Conservation (phyloP, 2,329 filamentous ascomycete species). For the Exophiala calicioides region DNA sequence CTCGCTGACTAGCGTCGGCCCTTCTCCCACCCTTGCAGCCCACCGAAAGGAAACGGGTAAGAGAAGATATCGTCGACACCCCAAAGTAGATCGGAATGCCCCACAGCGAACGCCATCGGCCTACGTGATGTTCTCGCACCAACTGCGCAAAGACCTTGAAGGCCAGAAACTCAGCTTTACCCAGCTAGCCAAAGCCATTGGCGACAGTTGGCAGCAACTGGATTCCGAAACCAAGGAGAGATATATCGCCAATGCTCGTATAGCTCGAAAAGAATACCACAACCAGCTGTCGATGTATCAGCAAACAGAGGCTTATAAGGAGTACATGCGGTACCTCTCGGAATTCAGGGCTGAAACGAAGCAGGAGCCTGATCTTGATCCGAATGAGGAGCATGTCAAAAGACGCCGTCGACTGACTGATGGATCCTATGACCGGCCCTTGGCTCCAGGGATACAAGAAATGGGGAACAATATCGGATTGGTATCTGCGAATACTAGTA, state of each 20-base stretch:
- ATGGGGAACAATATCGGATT: no score
- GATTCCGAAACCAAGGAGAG: conserved; percentile 66
- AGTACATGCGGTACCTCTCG: conserved; percentile 70
- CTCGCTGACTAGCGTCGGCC: no score
- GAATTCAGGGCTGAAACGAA: conserved; percentile 81
- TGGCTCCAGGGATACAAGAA: no score
- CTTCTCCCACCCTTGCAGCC: conserved; percentile 5
- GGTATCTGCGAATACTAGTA: no score
- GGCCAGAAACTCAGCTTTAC: conserved; percentile 76
- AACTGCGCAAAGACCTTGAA: conserved; percentile 71
- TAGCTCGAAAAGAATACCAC: conserved; percentile 75
- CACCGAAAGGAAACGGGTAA: conserved; percentile 27
- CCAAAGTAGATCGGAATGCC: conserved; percentile 72
- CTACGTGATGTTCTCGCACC: conserved; percentile 84
- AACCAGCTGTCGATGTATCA: conserved; percentile 73
- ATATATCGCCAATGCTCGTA: conserved; percentile 70
- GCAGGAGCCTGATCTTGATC: no score
- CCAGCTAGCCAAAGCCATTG: conserved; percentile 79
- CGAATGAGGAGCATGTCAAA: no score
- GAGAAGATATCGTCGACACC: conserved; percentile 34
- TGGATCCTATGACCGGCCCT: no score
- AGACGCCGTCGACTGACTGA: no score
- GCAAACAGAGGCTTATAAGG: conserved; percentile 68
- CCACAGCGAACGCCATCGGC: conserved; percentile 78
- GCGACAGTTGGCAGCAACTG: conserved; percentile 77